Evolutionary conservation across 352 stramenopile species (phyloP), one percentile per base, ranked within the genome.

Genomic region (Phytophthora pini): DNA sequence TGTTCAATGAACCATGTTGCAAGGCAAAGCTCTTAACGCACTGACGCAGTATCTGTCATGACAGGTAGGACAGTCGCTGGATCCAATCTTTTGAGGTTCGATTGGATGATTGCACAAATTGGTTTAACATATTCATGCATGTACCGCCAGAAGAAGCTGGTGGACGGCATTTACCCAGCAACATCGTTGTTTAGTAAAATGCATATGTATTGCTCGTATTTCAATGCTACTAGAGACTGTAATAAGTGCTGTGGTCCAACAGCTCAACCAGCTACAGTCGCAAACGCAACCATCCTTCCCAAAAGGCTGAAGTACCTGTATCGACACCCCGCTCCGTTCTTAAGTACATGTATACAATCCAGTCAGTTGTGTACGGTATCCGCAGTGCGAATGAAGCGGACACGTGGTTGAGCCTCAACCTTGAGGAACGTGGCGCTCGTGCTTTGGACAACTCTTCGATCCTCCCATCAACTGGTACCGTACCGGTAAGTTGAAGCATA

Each of bases 371-470:
- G 29, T 2, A 6, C 24, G 2, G 24, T 26, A 26, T 26, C 24
- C 24, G 24, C 24, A 32, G 31, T 36, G 31, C 31, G 29, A 36
- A 12, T 36, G 31, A 36, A 36, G 31, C 31, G 9, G 31, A 36
- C 9, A 12, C 38, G 40, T 46, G 40, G 40, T 20, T 20, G 17
- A 20, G 17, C 17, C 17, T 20, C 17, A 20, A 20, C 17, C 17
- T 46, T 46, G 40, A 53, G 36, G 51, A 43, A 58, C 51, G 54
- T 61, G 54, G 54, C 20, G 54, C 43, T 39, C n/a, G 54, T 58
- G 51, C 38, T 47, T 32, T 10, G 29, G 4, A 7, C 29, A 34
- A 34, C 29, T 4, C 38, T 1, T 11, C 50, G 17, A 43, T 56
- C 56, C 17, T 63, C 56, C 56, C 55, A 62, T 62, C 55, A 36